Conservation (phyloP, 805 yeast species). For the Wickerhamomyces sydowiorum region DNA sequence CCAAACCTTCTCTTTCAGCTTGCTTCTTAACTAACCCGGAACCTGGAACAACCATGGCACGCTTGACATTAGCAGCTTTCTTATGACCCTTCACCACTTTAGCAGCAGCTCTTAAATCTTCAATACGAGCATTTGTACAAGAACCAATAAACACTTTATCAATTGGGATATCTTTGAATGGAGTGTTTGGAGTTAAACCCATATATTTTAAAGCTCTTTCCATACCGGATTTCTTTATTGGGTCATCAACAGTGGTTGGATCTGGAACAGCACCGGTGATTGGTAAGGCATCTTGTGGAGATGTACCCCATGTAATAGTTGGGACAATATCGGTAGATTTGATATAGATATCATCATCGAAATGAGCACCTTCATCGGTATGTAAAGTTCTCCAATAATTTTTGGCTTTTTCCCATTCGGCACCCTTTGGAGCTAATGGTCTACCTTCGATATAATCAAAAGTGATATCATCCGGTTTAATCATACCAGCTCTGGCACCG, state of each 20-base stretch:
- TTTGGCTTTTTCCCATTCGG: slow-evolving; percentile 92
- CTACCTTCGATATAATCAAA: slow-evolving; percentile 87
- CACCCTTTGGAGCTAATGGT: slow-evolving; percentile 92
- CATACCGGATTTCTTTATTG: slow-evolving; percentile 76
- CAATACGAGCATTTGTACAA: slow-evolving; percentile 96
- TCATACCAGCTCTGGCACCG: slow-evolving; percentile 99
- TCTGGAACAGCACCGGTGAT: slow-evolving; percentile 89
- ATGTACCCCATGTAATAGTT: slow-evolving; percentile 98
- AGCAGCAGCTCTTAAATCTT: slow-evolving; percentile 95
- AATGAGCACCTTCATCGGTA: slow-evolving; percentile 85
- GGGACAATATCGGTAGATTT: slow-evolving; percentile 85
- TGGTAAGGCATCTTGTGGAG: slow-evolving; percentile 98
- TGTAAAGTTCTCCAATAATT: slow-evolving; percentile 84
- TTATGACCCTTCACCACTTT: slow-evolving; percentile 85
- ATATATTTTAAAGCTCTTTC: slow-evolving; percentile 88
- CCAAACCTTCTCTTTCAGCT: slow-evolving; percentile 94
- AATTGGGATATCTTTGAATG: slow-evolving; percentile 64
- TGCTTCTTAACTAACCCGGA: slow-evolving; percentile 91
- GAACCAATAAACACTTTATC: slow-evolving; percentile 98
- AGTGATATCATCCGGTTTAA: slow-evolving; percentile 88
- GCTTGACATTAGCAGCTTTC: slow-evolving; percentile 73
- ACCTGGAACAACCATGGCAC: slow-evolving; percentile 94
- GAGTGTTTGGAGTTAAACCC: slow-evolving; percentile 84
- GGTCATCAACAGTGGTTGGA: slow-evolving; percentile 68
- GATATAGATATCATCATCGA: slow-evolving; percentile 78